Evolutionary conservation across 192 early-diverging fungal genomes (phyloP).

Genomic region (Backusella morwellensis): DNA sequence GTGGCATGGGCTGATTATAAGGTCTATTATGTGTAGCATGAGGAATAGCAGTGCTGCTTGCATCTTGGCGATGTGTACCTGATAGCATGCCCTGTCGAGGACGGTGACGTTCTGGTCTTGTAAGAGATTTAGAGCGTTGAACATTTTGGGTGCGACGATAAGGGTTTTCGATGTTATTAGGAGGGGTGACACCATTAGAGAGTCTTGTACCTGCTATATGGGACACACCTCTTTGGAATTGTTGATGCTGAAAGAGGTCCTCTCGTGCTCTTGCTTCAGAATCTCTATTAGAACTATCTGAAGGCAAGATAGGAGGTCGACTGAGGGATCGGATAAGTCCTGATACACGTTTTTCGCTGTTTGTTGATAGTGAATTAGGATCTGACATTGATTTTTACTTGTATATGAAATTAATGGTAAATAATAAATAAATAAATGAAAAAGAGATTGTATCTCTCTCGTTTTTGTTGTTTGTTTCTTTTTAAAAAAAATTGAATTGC

Average conservation of each 20-base stretch:
- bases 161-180: neutral
- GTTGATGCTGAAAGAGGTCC: neutral
- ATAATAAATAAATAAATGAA: neutral
- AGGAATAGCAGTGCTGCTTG: neutral
- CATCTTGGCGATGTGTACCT: neutral
- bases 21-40: neutral
- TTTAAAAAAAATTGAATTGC: neutral
- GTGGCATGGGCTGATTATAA: slow-evolving; percentile 21
- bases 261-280: neutral
- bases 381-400: neutral
- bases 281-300: neutral
- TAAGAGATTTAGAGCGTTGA: slow-evolving; percentile 26
- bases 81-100: slow-evolving; percentile 43
- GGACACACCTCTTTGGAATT: neutral
- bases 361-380: neutral
- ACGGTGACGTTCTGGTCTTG: slow-evolving; percentile 44
- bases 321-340: neutral
- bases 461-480: neutral
- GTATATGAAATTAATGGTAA: neutral
- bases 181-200: neutral
- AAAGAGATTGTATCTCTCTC: neutral
- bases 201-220: neutral
- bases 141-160: neutral
- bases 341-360: neutral
- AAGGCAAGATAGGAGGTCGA: neutral